These are phyloP conservation scores for Aspergillus heteromorphus DNA, from an alignment of 495 filamentous ascomycete species.

Conservation along the genomic window DNA sequence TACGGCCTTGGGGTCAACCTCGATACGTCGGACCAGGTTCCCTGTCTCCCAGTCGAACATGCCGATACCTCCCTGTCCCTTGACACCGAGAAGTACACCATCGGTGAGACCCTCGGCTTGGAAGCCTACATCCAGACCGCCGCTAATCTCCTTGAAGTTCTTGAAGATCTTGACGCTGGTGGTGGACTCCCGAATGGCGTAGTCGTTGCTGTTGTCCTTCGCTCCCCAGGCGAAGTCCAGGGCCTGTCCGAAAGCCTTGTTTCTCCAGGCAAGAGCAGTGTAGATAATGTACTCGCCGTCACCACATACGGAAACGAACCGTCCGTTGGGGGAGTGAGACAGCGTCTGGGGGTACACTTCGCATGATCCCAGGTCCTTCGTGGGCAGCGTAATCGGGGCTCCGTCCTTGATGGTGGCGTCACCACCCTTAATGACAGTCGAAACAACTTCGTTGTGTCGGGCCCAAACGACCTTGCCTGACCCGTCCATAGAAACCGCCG, in stretches of 20 bases:
- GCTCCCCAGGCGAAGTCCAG: constrained; percentile 96
- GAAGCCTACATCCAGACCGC: constrained; percentile 90
- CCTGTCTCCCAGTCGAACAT: constrained; percentile 96
- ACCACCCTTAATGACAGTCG: constrained; percentile 88
- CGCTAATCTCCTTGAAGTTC: constrained; percentile 91
- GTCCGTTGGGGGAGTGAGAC: constrained; percentile 92
- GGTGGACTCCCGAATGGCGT: constrained; percentile 87
- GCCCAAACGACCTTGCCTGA: constrained; percentile 97
- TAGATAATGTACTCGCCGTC: constrained; percentile 99
- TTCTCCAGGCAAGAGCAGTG: constrained; percentile 93
- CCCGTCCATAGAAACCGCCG: constrained; percentile 93
- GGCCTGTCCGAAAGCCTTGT: constrained; percentile 93
- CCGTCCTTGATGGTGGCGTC: constrained; percentile 83
- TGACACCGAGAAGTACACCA: constrained; percentile 89
- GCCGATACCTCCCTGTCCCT: constrained; percentile 88
- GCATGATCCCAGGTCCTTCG: constrained; percentile 91
- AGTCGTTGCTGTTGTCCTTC: constrained; percentile 98
- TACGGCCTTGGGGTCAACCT: constrained; percentile 82
- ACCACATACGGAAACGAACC: constrained; percentile 94
- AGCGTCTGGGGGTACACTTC: constrained; percentile 96
- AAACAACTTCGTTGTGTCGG: constrained; percentile 87
- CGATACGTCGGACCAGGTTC: constrained; percentile 84
- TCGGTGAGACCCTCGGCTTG: constrained; percentile 88
- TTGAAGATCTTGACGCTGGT: constrained; percentile 95
- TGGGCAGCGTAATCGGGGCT: constrained; percentile 74